phyloP scores from a whole-genome alignment of 73 alveolate species.

The Breviolum minutum region DNA sequence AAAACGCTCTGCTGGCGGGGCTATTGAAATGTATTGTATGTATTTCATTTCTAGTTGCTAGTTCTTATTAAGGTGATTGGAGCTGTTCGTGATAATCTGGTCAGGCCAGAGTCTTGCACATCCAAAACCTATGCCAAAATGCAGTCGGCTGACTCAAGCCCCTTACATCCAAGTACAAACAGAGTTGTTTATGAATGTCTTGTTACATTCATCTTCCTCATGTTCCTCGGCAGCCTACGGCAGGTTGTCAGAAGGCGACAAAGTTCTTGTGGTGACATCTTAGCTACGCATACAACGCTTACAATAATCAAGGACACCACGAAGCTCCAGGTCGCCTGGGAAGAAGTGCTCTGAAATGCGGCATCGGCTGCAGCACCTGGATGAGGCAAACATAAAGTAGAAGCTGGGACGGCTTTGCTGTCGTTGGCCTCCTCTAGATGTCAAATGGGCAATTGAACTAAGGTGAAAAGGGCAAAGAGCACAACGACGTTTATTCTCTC shows the following conservation, averaged over 20 bases:
- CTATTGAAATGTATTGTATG: neutral
- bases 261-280: too few relatives aligned
- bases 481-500: too few relatives aligned
- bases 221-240: neutral
- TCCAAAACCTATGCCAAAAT: too few relatives aligned
- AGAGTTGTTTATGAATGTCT: neutral
- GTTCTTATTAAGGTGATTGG: too few relatives aligned
- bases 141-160: too few relatives aligned
- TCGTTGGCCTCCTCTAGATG: neutral
- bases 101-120: too few relatives aligned
- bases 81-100: too few relatives aligned
- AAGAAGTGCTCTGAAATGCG: slow-evolving; percentile 20
- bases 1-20: neutral
- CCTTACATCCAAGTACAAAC: neutral
- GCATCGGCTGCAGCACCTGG: slow-evolving; percentile 65
- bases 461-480: too few relatives aligned
- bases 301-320: neutral
- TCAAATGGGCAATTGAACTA: neutral
- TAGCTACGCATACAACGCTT: too few relatives aligned
- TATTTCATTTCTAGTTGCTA: too few relatives aligned
- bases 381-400: neutral
- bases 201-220: neutral
- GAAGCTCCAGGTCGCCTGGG: slow-evolving; percentile 11
- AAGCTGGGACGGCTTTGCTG: too few relatives aligned
- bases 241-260: too few relatives aligned